A percentile compares a stretch with the other conserved stretches of the same genome.
These are phyloP conservation scores for Ogataea henricii DNA, from an alignment of 805 yeast species.

Conservation along the genomic window DNA sequence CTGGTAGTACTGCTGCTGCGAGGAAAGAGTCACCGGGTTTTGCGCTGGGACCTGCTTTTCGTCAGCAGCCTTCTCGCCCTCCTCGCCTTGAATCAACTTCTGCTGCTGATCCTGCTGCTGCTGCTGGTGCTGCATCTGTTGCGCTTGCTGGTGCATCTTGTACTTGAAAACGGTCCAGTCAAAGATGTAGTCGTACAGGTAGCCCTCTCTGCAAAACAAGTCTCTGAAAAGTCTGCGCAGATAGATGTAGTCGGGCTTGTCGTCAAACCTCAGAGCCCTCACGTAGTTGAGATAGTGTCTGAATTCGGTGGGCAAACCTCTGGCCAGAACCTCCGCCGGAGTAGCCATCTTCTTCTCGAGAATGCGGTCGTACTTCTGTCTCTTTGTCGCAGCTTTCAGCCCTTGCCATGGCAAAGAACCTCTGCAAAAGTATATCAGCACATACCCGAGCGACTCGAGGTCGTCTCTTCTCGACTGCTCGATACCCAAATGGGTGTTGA, in stretches of 20 bases:
- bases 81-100: constrained; percentile 21
- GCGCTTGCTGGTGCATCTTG: constrained; percentile 57
- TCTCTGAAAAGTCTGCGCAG: constrained; percentile 89
- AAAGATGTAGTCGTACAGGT: constrained; percentile 89
- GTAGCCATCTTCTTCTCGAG: constrained; percentile 94
- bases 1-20: constrained; percentile 24
- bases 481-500: constrained; percentile 94
- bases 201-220: constrained; percentile 82
- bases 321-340: constrained; percentile 79
- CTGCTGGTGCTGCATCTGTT: constrained; percentile 34
- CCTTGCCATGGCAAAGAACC: constrained; percentile 99
- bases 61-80: constrained; percentile 22
- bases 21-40: constrained; percentile 16
- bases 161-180: constrained; percentile 94
- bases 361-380: constrained; percentile 95
- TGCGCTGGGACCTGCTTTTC: constrained; percentile 17
- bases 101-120: constrained; percentile 20
- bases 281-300: constrained; percentile 85
- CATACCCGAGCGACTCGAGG: constrained; percentile 92
- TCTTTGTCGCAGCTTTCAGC: constrained; percentile 91
- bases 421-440: constrained; percentile 88
- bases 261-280: constrained; percentile 89
- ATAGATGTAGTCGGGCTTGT: constrained; percentile 91
- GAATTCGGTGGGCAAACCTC: constrained; percentile 91
- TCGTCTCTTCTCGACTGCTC: constrained; percentile 98